phyloP scores from a whole-genome alignment of 495 filamentous ascomycete species.

The Tuber calosporum region DNA sequence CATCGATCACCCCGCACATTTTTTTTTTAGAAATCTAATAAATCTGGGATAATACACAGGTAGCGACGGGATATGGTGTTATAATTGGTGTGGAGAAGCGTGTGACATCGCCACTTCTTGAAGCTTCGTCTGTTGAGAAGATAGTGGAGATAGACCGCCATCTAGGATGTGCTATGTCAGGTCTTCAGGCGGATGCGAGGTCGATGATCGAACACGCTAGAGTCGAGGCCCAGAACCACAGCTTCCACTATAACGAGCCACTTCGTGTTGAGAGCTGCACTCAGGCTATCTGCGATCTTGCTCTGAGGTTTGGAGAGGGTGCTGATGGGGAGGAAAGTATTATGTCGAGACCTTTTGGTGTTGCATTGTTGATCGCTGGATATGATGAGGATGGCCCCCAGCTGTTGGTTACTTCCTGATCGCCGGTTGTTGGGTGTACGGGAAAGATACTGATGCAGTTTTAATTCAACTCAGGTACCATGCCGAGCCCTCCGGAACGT shows the following conservation, averaged over 20 bases:
- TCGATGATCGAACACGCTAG: slow-evolving; percentile 96
- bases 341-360: slow-evolving; percentile 94
- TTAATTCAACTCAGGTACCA: slow-evolving; percentile 60
- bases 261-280: slow-evolving; percentile 95
- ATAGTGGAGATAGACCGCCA: slow-evolving; percentile 98
- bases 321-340: slow-evolving; percentile 97
- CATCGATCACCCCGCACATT: slow-evolving; percentile 12
- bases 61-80: slow-evolving; percentile 86
- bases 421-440: background rate
- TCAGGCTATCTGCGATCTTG: slow-evolving; percentile 96
- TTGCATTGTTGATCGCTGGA: slow-evolving; percentile 91
- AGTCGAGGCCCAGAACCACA: slow-evolving; percentile 92
- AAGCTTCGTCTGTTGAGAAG: slow-evolving; percentile 96
- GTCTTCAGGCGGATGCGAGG: slow-evolving; percentile 90
- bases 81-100: slow-evolving; percentile 98
- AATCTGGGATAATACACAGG: slow-evolving; percentile 45
- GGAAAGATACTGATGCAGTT: slow-evolving; percentile 8
- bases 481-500: slow-evolving; percentile 93
- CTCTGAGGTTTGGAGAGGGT: slow-evolving; percentile 91
- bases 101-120: slow-evolving; percentile 91
- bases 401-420: slow-evolving; percentile 53
- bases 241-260: slow-evolving; percentile 92
- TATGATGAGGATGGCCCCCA: slow-evolving; percentile 96
- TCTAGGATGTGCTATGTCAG: slow-evolving; percentile 97
- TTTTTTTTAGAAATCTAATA: slow-evolving; percentile 10